Percentiles rank a stretch among this genome's conserved stretches.
These are phyloP conservation scores for Spinellus fusiger DNA, from an alignment of 192 early-diverging fungal species.

Conservation along the genomic window DNA sequence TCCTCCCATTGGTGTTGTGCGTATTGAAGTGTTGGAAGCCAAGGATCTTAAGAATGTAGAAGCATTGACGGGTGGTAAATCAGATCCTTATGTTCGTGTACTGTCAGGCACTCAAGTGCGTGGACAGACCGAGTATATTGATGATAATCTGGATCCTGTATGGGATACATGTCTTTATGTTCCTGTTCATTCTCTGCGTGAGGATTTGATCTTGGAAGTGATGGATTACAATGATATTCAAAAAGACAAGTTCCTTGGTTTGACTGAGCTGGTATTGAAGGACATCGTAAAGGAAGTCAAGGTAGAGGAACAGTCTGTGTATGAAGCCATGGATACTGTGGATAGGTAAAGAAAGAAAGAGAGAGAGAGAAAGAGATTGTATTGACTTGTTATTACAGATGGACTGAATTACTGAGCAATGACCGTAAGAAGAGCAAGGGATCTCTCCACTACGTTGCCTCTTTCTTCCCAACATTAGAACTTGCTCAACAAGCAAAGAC, in stretches of 20 bases:
- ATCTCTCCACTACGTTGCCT: slow-evolving; percentile 30
- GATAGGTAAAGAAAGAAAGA: slow-evolving; percentile 20
- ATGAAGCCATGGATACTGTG: slow-evolving; percentile 23
- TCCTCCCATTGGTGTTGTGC: slow-evolving; percentile 73
- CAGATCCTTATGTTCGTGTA: slow-evolving; percentile 87
- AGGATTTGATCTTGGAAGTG: slow-evolving; percentile 69
- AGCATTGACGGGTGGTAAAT: slow-evolving; percentile 68
- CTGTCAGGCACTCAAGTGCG: slow-evolving; percentile 54
- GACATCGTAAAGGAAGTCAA: slow-evolving; percentile 52
- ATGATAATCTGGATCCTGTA: slow-evolving; percentile 78
- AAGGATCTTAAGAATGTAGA: slow-evolving; percentile 83
- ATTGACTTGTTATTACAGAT: slow-evolving; percentile 6
- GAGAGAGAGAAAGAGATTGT: slow-evolving; percentile 1
- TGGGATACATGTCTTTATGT: slow-evolving; percentile 91
- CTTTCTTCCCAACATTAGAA: slow-evolving; percentile 31
- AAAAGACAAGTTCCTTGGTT: slow-evolving; percentile 84
- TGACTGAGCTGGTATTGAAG: slow-evolving; percentile 52
- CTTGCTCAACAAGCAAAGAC: slow-evolving; percentile 16
- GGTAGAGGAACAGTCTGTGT: slow-evolving; percentile 21
- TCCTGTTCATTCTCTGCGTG: slow-evolving; percentile 69
- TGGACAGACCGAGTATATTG: slow-evolving; percentile 73
- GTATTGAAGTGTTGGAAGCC: slow-evolving; percentile 70
- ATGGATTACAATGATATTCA: slow-evolving; percentile 86
- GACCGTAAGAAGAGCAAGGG: slow-evolving; percentile 31
- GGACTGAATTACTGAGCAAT: slow-evolving; percentile 10